Percentiles rank a stretch among this genome's conserved stretches.
phyloP scores from a whole-genome alignment of 2,329 filamentous ascomycete species.

The Akanthomyces dipterigenus region DNA sequence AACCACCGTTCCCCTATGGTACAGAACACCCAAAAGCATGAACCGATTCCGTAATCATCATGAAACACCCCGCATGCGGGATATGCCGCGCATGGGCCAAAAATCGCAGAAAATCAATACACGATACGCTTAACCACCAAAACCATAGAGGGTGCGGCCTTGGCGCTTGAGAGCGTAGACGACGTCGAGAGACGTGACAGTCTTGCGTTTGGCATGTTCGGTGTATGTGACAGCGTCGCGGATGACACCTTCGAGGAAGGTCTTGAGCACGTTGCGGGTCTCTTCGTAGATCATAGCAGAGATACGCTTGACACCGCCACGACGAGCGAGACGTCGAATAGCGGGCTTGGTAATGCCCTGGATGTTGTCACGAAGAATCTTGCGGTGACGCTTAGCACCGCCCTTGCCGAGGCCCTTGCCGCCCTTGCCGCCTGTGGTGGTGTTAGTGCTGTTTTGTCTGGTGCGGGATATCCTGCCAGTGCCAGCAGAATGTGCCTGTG shows the following conservation, averaged over 20 bases:
- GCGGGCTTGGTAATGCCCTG: constrained; percentile 98
- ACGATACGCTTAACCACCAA: constrained; percentile 56
- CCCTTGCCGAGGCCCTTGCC: constrained; percentile 98
- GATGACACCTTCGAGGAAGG: constrained; percentile 62
- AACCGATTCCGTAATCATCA: constrained; percentile 36
- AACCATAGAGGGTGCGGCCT: constrained; percentile 68
- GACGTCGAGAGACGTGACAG: constrained; percentile 56
- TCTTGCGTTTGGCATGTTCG: constrained; percentile 67
- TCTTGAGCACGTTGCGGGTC: constrained; percentile 63
- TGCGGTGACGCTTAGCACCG: constrained; percentile 96
- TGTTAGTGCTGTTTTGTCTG: constrained; percentile 4
- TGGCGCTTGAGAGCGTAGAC: constrained; percentile 55
- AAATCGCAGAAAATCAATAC: constrained; percentile 23
- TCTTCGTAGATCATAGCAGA: constrained; percentile 80
- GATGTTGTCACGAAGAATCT: constrained; percentile 99
- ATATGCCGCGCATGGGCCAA: constrained; percentile 17
- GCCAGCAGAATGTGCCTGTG: neutral
- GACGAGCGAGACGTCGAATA: constrained; percentile 95
- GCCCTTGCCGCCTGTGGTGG: constrained; percentile 72
- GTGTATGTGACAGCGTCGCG: constrained; percentile 64
- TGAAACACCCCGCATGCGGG: constrained; percentile 29
- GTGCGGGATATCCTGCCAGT: neutral
- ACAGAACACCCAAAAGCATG: constrained; percentile 38
- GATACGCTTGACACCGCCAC: constrained; percentile 99
- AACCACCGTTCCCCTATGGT: constrained; percentile 35